Evolutionary conservation across 164 flowering plant species (phyloP).

Genomic region (Vitis riparia): DNA sequence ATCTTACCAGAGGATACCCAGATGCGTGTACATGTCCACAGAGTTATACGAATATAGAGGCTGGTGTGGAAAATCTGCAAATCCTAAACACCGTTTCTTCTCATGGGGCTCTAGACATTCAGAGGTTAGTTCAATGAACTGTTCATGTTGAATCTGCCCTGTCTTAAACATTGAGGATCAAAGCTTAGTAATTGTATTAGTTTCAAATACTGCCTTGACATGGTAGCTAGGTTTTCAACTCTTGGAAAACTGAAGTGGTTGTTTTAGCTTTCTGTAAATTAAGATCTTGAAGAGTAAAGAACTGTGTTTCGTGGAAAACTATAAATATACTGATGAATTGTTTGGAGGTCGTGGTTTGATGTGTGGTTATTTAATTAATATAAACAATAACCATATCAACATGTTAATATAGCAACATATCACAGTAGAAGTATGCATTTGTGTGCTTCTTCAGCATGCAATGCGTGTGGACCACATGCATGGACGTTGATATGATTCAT

Average conservation of each 20-base stretch:
- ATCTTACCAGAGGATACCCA: conserved; percentile 78
- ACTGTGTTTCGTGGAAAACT: neutral
- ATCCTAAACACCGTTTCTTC: conserved; percentile 70
- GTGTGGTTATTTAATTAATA: too few species aligned
- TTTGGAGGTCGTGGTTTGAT: neutral
- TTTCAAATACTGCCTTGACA: too few species aligned
- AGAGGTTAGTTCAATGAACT: conserved; percentile 59
- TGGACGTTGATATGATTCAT: too few species aligned
- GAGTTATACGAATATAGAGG: conserved; percentile 87
- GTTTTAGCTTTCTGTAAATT: too few species aligned
- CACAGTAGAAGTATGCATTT: too few species aligned
- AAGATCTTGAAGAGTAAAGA: neutral
- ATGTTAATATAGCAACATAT: too few species aligned
- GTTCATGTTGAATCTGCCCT: neutral
- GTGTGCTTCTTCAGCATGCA: too few species aligned
- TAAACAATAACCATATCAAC: too few species aligned
- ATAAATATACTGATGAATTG: neutral
- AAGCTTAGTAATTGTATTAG: too few species aligned
- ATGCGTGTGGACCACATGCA: too few species aligned
- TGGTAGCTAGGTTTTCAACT: too few species aligned
- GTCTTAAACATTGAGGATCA: neutral
- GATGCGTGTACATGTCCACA: conserved; percentile 89
- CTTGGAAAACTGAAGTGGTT: too few species aligned
- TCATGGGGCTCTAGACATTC: conserved; percentile 89
- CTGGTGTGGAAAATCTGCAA: conserved; percentile 82